Base-by-base conservation (phyloP, 2,329 filamentous ascomycete species). In the Ophiocordyceps camponoti-saundersi region DNA sequence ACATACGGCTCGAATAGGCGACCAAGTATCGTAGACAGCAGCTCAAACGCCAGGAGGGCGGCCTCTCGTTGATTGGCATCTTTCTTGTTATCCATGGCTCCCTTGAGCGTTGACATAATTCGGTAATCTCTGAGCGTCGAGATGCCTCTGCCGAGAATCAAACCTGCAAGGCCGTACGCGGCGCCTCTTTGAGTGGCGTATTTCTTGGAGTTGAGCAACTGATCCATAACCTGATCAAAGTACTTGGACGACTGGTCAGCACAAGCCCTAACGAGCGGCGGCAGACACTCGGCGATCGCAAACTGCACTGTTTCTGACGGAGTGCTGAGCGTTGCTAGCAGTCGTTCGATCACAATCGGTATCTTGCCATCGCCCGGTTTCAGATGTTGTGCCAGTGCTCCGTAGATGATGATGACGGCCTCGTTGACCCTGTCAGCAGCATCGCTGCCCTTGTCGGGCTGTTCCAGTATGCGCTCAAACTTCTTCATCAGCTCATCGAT, bases 281-380 rank as follows among this genome's bases (percentile, higher is more conserved):
- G 90, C 21, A 98, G 70, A 56, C 92, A 98, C 57, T 92, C 86
- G 3, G 93, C 88, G 49, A 96, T 89, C 44, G 92, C 92, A 60
- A 92, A 95, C 63, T 98, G 92, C 1, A 98, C 92, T 16, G 86
- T 89, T 63, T 98, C 92, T 0, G 92, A 96, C 26, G 92, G 92
- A 13, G 90, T 96, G 61, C 83, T 92, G 42, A 98, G 70, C 7
- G 93, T 95, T 21, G 80, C 78, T 48, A 98, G 72, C 21, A 98
- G 71, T 51, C 88, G 79, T 54, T 90, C 82, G 45, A 98, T 81
- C 43, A 98, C 92, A 48, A 83, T 80, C 1, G 89, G 87, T 44
- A 96, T 78, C 56, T 93, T 89, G 53, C 79, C 67, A 61, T 98
- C 92, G n/a, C 88, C 87, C 8, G 79, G 65, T 53, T 84, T 78